Conservation (phyloP, 2,329 filamentous ascomycete genomes). For the Talaromyces sp. region DNA sequence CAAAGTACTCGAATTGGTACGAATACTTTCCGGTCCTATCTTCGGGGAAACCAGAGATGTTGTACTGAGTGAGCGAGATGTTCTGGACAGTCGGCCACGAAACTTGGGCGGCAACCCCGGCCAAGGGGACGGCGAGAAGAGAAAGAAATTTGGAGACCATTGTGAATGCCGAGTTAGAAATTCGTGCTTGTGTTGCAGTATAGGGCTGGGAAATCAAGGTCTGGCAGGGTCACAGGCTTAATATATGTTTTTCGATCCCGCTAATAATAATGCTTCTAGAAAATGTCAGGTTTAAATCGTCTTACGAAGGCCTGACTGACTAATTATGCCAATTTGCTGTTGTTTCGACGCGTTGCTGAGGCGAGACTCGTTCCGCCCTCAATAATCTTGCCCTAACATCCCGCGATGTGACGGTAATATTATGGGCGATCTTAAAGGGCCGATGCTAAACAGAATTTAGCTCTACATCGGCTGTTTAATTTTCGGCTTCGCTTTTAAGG, state of each 20-base stretch:
- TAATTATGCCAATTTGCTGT: not conserved
- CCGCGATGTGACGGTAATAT: not conserved
- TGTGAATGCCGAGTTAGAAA: not conserved
- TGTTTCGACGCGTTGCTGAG: not conserved
- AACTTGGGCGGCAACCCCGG: not conserved
- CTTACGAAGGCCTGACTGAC: not conserved
- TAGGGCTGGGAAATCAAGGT: not conserved
- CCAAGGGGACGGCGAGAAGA: not conserved
- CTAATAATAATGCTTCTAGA: not conserved
- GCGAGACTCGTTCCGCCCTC: not conserved
- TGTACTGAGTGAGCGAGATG: not conserved
- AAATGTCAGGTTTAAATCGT: not conserved
- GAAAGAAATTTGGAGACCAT: not conserved
- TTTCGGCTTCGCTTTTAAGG: not conserved
- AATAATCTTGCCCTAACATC: not conserved
- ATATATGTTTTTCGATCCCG: not conserved
- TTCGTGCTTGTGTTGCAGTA: not conserved
- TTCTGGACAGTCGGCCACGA: not conserved
- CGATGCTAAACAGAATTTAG: not conserved
- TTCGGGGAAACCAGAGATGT: not conserved
- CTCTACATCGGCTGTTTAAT: too few relatives aligned
- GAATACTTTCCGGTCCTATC: not conserved
- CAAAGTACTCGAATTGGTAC: not conserved
- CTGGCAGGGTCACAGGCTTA: not conserved
- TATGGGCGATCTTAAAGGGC: not conserved